Conservation (phyloP, 139 green algal genomes). For the Tetraselmis chui region DNA sequence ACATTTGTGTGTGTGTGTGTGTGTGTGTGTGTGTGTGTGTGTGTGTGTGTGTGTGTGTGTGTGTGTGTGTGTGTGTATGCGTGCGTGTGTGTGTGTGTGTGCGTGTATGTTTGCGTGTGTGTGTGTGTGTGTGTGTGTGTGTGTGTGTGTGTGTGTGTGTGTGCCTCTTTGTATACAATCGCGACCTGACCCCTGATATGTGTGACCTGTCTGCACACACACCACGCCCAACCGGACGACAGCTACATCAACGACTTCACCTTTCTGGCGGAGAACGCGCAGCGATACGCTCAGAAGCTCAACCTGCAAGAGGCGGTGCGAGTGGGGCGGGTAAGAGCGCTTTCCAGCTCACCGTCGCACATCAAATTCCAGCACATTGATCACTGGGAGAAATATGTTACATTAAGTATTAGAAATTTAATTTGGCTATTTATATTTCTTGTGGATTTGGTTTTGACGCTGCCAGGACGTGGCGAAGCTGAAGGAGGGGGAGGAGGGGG, state of each 20-base stretch:
- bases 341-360: not conserved
- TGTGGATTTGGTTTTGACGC: too few relatives aligned
- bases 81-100: too few relatives aligned
- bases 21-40: too few relatives aligned
- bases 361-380: not conserved
- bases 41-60: too few relatives aligned
- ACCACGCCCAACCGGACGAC: not conserved
- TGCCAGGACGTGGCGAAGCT: not conserved
- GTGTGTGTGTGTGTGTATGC: too few relatives aligned
- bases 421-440: too few relatives aligned
- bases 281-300: constrained; percentile 40
- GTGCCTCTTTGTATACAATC: too few relatives aligned
- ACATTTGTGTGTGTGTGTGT: too few relatives aligned
- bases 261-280: constrained; percentile 73
- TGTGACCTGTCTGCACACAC: too few relatives aligned
- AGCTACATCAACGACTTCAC: constrained; percentile 70
- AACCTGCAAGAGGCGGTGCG: constrained; percentile 5
- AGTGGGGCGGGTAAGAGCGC: not conserved
- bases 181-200: too few relatives aligned
- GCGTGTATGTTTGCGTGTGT: not conserved
- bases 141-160: not conserved
- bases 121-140: not conserved
- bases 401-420: too few relatives aligned
- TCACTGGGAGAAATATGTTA: too few relatives aligned
- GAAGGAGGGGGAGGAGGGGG: not conserved